Base-by-base conservation (phyloP, 2,329 filamentous ascomycete genomes). In the Neofusicoccum kwambonambiense region DNA sequence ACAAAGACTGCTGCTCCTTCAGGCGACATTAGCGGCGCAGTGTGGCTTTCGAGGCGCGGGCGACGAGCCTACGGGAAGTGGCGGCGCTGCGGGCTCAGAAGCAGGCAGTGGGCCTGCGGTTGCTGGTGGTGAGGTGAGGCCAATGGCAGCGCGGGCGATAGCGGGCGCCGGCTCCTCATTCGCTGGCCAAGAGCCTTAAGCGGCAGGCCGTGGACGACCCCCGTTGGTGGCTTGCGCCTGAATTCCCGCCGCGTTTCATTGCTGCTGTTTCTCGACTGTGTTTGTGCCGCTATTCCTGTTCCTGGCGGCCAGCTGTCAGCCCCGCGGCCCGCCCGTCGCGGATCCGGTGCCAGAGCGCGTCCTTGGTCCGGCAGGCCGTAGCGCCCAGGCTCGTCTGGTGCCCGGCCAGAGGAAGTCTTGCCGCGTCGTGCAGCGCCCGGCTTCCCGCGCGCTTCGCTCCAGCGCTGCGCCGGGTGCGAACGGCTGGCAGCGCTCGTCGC, bases 11-110 rank as follows among this genome's bases (percentile, higher is more conserved):
- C 50, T 8, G 31, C 15, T 60, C 56, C 56, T 47, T 47, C 41
- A 37, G 27, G n/a, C n/a, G 37, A 60, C 41, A 60, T 60, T 60
- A 60, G 56, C 56, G 42, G 41, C n/a, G 56, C 41, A 60, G 27
- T 31, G 56, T 60, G 56, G 56, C 56, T 60, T 60, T 19, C 3
- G 34, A 39, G 34, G 15, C 8, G 34, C 22, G 22, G 22, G 22
- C 22, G 22, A 22, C 22, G 22, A 3, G 19, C 19, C 19, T 19
- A 19, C 19, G 19, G 19, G 19, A 19, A 19, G 19, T 15, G 50
- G 31, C 27, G 31, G 49, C 45, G 50, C 50, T n/a, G n/a, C 15
- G 50, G n/a, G 27, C 27, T 39, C 34, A 54, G 51, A 13, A 19
- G 15, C 22, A 22, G 27, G 19, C 13, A 19, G 22, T 6, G 22